A percentile compares a stretch with the other conserved stretches of the same genome.
phyloP scores from a whole-genome alignment of 495 filamentous ascomycete species.

The Hypomontagnella monticulosa region DNA sequence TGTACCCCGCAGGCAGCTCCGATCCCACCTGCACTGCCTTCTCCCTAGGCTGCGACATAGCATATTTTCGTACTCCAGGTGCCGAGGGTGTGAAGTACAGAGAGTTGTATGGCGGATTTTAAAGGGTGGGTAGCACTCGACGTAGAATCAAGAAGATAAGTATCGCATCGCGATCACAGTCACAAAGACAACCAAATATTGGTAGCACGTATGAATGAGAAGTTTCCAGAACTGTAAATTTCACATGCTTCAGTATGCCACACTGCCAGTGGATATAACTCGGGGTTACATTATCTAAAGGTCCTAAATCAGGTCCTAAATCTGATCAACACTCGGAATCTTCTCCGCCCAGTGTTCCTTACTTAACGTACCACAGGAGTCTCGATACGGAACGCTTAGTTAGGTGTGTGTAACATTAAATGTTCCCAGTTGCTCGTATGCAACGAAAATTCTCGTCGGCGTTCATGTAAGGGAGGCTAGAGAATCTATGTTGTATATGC shows the following conservation, averaged over 20 bases:
- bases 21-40: too few relatives aligned
- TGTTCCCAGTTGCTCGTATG: conserved; percentile 6
- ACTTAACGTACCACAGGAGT: conserved; percentile 1
- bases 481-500: conserved; percentile 11
- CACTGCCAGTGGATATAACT: conserved; percentile 17
- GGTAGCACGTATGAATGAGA: too few relatives aligned
- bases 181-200: too few relatives aligned
- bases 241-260: conserved; percentile 5
- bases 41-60: too few relatives aligned
- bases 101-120: too few relatives aligned
- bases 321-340: conserved; percentile 20
- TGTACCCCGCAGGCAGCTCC: too few relatives aligned
- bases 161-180: too few relatives aligned
- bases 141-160: too few relatives aligned
- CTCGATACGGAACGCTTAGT: conserved; percentile 24
- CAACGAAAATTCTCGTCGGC: conserved; percentile 1
- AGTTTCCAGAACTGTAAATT: not conserved
- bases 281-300: conserved; percentile 31
- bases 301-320: not conserved
- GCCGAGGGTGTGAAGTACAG: too few relatives aligned
- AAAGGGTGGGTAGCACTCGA: too few relatives aligned
- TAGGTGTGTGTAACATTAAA: conserved; percentile 9
- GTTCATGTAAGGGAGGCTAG: conserved; percentile 27
- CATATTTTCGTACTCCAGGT: too few relatives aligned
- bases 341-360: not conserved